Percentiles rank a stretch among this genome's conserved stretches.
phyloP scores from a whole-genome alignment of 345 rosid species.

The Pistacia atlantica region DNA sequence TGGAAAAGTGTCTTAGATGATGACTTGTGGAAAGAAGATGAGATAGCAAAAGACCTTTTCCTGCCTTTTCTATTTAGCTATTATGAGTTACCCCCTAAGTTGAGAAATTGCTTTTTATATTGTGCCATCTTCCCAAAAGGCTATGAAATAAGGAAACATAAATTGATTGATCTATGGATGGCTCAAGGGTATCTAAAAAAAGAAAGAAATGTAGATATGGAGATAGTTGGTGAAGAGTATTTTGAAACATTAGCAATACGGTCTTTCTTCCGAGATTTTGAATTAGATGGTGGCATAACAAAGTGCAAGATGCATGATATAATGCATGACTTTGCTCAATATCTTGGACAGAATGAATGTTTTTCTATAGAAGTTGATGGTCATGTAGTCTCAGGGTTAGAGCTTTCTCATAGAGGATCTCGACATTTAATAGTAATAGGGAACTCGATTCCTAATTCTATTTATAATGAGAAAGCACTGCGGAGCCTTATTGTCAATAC shows the following conservation, averaged over 20 bases:
- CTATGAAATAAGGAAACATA: background rate
- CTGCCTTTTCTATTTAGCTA: background rate
- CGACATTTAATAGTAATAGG: background rate
- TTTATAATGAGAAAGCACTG: background rate
- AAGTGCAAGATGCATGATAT: background rate
- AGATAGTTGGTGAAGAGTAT: background rate
- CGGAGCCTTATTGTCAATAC: background rate
- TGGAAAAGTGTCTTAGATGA: background rate
- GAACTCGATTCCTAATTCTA: background rate
- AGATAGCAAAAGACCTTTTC: background rate
- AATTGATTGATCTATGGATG: background rate
- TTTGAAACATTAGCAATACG: background rate
- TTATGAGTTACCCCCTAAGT: background rate
- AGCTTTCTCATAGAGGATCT: too few relatives aligned
- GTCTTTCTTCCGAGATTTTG: slow-evolving; percentile 6
- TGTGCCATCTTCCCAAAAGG: background rate
- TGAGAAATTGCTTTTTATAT: background rate
- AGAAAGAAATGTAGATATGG: background rate
- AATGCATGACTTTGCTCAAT: slow-evolving; percentile 1
- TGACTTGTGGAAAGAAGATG: background rate
- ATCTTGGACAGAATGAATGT: background rate
- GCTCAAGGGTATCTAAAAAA: background rate
- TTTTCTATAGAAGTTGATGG: background rate
- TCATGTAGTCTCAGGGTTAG: background rate
- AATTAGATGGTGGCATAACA: background rate